Percentiles rank a stretch among this genome's conserved stretches.
These are phyloP conservation scores for Amoeboradix gromovi DNA, from an alignment of 371 early-diverging fungal genomes.

Conservation along the genomic window DNA sequence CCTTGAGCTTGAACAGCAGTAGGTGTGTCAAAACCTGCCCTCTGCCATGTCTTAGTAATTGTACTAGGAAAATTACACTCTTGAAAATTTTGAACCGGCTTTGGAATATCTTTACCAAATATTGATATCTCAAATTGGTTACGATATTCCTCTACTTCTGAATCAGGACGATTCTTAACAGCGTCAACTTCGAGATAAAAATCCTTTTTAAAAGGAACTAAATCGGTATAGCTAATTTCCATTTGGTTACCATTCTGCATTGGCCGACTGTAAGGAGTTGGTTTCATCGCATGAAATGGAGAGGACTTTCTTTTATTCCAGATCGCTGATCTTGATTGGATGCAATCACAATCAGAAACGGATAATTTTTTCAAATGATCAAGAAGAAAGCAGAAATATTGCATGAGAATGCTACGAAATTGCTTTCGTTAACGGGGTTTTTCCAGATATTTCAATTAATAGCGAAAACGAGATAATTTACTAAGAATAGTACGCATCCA, in stretches of 20 bases:
- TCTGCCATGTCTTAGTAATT: conserved; percentile 47
- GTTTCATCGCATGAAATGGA: too few relatives aligned
- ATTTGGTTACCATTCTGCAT: background rate
- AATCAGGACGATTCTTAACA: conserved; percentile 12
- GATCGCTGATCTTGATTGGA: too few relatives aligned
- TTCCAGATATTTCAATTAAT: too few relatives aligned
- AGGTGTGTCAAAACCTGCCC: conserved; percentile 58
- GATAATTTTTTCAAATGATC: too few relatives aligned
- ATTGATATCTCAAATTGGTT: conserved; percentile 19
- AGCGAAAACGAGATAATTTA: too few relatives aligned
- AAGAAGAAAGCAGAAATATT: too few relatives aligned
- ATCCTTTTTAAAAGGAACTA: conserved; percentile 43
- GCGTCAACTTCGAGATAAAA: conserved; percentile 16
- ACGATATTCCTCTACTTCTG: conserved; percentile 20
- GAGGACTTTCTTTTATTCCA: too few relatives aligned
- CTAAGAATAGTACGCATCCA: background rate
- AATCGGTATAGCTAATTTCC: background rate
- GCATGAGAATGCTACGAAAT: too few relatives aligned
- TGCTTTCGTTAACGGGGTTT: too few relatives aligned
- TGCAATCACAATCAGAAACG: too few relatives aligned
- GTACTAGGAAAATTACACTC: conserved; percentile 24
- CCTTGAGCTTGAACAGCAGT: conserved; percentile 97
- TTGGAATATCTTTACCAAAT: conserved; percentile 22
- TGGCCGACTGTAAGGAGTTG: background rate
- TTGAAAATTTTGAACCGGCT: conserved; percentile 23